Evolutionary conservation across 176 grass and related monocot genomes (phyloP).

Genomic region (Themeda triandra): DNA sequence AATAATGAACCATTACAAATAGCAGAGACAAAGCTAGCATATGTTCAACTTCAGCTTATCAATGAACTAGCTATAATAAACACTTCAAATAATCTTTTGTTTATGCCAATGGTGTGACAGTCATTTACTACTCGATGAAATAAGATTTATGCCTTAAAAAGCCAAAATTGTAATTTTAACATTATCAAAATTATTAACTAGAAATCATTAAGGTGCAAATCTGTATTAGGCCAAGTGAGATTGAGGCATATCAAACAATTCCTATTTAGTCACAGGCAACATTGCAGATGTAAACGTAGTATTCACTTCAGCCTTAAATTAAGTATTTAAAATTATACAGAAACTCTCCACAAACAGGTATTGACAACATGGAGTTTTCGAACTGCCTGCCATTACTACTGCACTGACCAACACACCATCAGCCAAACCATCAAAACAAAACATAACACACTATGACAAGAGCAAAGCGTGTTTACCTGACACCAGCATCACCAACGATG

Average conservation of each 20-base stretch:
- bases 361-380: neutral
- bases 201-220: neutral
- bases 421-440: neutral
- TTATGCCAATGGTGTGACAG: neutral
- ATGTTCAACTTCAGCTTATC: neutral
- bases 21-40: neutral
- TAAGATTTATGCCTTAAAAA: neutral
- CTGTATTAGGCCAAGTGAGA: neutral
- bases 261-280: neutral
- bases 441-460: neutral
- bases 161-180: neutral
- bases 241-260: neutral
- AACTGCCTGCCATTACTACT: neutral
- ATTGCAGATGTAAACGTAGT: neutral
- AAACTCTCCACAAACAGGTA: neutral
- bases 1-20: neutral
- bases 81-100: neutral
- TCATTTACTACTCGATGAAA: neutral
- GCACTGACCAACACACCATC: neutral
- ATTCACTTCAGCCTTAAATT: neutral
- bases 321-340: neutral
- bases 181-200: neutral
- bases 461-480: constrained; percentile 37
- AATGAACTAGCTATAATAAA: neutral
- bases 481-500: constrained; percentile 66